Evolutionary conservation across 306 rosid species (phyloP).

Genomic region (Lathyrus tuberosus): DNA sequence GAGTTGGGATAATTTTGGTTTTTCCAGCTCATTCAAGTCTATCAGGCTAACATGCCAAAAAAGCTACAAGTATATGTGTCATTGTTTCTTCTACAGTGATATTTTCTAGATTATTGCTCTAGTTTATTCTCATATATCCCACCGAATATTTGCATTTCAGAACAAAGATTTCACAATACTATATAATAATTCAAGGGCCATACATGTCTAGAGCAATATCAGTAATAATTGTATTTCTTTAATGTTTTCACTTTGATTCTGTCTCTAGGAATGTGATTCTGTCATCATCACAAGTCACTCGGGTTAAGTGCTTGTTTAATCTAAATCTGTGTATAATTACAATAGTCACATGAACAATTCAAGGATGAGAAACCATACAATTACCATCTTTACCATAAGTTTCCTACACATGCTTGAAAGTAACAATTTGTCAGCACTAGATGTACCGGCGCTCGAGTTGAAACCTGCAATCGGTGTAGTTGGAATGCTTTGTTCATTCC

Average conservation of each 20-base stretch:
- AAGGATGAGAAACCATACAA: constrained; percentile 37
- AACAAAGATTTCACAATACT: neutral
- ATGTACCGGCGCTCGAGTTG: constrained; percentile 13
- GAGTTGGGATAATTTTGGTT: constrained; percentile 18
- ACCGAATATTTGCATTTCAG: neutral
- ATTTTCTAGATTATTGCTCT: constrained; percentile 7
- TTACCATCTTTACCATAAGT: constrained; percentile 28
- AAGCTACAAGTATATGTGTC: neutral
- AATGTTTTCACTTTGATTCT: neutral
- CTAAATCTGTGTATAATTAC: constrained; percentile 25
- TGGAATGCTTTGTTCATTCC: constrained; percentile 54
- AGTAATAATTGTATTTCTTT: neutral
- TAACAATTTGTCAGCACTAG: constrained; percentile 35
- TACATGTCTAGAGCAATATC: constrained; percentile 13
- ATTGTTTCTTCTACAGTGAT: neutral
- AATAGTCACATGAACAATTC: constrained; percentile 10
- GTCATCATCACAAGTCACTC: too few species aligned
- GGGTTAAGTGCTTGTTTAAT: too few species aligned
- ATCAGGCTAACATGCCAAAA: constrained; percentile 1
- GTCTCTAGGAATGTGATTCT: neutral
- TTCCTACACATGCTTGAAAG: constrained; percentile 2
- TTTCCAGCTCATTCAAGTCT: neutral
- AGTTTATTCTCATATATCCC: neutral
- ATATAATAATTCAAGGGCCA: neutral
- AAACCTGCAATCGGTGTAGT: constrained; percentile 34